These are phyloP conservation scores for Termitomyces eurrhizus DNA, from an alignment of 768 basidiomycete genomes.

Conservation along the genomic window DNA sequence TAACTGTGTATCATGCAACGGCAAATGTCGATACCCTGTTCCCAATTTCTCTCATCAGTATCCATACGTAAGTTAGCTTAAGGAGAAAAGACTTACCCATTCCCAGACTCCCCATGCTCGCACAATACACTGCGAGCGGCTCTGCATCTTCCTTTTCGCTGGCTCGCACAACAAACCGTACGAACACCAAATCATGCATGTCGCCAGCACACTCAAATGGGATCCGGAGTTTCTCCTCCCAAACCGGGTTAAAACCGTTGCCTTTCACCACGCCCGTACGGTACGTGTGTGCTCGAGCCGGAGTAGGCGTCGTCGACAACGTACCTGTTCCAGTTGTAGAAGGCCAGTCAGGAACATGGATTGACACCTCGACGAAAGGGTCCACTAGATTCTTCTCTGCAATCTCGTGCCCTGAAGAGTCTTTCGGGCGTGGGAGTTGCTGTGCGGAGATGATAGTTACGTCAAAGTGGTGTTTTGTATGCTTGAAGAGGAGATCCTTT, in stretches of 20 bases:
- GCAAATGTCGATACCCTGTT: slow-evolving; percentile 88
- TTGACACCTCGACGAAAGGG: slow-evolving; percentile 66
- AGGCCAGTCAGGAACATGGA: slow-evolving; percentile 80
- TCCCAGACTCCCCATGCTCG: slow-evolving; percentile 69
- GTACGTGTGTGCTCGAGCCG: slow-evolving; percentile 42
- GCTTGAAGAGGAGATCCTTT: slow-evolving; percentile 57
- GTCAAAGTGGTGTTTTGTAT: slow-evolving; percentile 59
- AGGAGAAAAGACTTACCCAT: slow-evolving; percentile 45
- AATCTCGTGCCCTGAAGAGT: slow-evolving; percentile 63
- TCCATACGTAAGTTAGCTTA: neutral
- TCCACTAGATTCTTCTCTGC: slow-evolving; percentile 54
- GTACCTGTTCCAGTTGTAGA: slow-evolving; percentile 8
- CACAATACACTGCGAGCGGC: slow-evolving; percentile 74
- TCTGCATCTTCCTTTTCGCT: slow-evolving; percentile 58
- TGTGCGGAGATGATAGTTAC: slow-evolving; percentile 53
- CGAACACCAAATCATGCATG: slow-evolving; percentile 84
- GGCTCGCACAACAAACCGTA: slow-evolving; percentile 74
- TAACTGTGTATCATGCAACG: slow-evolving; percentile 84
- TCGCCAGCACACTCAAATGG: slow-evolving; percentile 75
- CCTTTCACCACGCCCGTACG: slow-evolving; percentile 74
- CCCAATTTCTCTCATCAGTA: slow-evolving; percentile 4
- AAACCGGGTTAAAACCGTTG: slow-evolving; percentile 92
- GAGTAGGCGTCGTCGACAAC: slow-evolving; percentile 14
- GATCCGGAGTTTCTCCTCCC: slow-evolving; percentile 69
- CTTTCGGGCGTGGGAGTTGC: slow-evolving; percentile 78